A percentile compares a stretch with the other conserved stretches of the same genome.
Conservation (phyloP, 176 grass and related monocot species). For the Hsuehochloa calcarea region DNA sequence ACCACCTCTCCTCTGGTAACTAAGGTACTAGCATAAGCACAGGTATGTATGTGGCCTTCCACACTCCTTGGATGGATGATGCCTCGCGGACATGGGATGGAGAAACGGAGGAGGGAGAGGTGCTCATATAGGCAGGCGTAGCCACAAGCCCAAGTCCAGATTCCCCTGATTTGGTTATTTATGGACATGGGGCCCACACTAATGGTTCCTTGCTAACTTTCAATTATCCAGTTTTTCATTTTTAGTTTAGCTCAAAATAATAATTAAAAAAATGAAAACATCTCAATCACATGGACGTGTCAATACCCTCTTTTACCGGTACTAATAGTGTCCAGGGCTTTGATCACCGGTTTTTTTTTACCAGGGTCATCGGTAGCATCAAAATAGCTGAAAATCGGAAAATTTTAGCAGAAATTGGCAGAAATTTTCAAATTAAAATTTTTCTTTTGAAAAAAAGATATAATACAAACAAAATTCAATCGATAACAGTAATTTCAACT, state of each 20-base stretch:
- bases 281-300: neutral
- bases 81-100: neutral
- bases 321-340: neutral
- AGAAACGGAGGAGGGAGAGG: neutral
- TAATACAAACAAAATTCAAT: too few relatives aligned
- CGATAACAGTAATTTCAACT: too few relatives aligned
- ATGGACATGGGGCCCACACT: conserved; percentile 16
- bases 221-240: neutral
- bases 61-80: conserved; percentile 18
- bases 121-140: conserved; percentile 34
- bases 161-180: neutral
- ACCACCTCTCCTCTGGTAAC: neutral
- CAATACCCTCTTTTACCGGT: neutral
- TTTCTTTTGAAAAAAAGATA: too few relatives aligned
- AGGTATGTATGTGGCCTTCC: neutral
- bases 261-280: too few relatives aligned
- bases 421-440: too few relatives aligned
- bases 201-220: neutral
- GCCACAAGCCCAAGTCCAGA: neutral
- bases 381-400: too few relatives aligned
- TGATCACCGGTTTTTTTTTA: too few relatives aligned
- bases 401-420: too few relatives aligned
- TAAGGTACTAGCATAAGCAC: neutral
- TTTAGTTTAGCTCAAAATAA: neutral
- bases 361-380: too few relatives aligned